Percentiles rank a stretch among this genome's conserved stretches.
Evolutionary conservation across 768 basidiomycete species (phyloP).

Genomic region (Tulasnella sp.): DNA sequence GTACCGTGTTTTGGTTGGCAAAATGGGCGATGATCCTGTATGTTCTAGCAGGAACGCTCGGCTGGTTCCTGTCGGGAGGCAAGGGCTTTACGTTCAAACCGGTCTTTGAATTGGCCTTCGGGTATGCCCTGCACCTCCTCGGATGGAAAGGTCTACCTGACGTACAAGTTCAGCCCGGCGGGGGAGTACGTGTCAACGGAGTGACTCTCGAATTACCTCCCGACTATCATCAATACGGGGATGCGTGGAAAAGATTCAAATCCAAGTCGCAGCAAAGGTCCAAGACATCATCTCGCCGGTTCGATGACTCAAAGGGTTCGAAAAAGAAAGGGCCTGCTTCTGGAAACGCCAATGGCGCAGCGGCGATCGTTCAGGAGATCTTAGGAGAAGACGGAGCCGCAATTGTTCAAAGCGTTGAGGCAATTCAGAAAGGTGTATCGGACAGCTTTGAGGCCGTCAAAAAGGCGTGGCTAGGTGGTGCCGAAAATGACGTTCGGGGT

Average conservation of each 20-base stretch:
- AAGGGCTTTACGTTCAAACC: constrained; percentile 15
- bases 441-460: constrained; percentile 16
- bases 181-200: constrained; percentile 36
- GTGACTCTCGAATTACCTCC: constrained; percentile 38
- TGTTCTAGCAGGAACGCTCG: constrained; percentile 37
- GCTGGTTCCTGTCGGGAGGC: constrained; percentile 25
- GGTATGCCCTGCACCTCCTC: not conserved
- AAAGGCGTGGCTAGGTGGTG: not conserved
- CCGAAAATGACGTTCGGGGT: not conserved
- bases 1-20: constrained; percentile 60
- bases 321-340: not conserved
- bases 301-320: not conserved
- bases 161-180: constrained; percentile 19
- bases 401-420: constrained; percentile 14
- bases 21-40: constrained; percentile 71
- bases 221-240: constrained; percentile 17
- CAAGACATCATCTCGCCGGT: not conserved
- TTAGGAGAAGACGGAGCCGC: not conserved
- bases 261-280: not conserved
- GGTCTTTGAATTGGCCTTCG: not conserved
- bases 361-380: constrained; percentile 1
- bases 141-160: constrained; percentile 13
- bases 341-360: not conserved
- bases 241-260: constrained; percentile 24
- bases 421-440: constrained; percentile 11